Conservation (phyloP, 2,329 filamentous ascomycete genomes). For the Botrytis cinerea region DNA sequence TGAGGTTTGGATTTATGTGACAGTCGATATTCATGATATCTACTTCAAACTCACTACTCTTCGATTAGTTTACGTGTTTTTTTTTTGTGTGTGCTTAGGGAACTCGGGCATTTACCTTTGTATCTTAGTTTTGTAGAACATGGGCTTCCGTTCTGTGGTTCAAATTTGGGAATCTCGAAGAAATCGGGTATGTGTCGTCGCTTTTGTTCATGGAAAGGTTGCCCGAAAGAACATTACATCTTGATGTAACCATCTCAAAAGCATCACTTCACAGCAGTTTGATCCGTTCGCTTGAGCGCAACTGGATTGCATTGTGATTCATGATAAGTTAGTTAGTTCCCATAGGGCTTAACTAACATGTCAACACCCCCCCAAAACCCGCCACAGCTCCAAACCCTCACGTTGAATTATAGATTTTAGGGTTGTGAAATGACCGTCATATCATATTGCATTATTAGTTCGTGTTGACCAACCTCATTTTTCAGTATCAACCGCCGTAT, state of each 20-base stretch:
- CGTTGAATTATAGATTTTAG: neutral
- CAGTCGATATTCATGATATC: neutral
- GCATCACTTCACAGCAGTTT: neutral
- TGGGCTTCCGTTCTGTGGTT: neutral
- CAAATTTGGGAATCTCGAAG: neutral
- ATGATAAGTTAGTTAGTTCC: neutral
- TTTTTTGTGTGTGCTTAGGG: too few species aligned
- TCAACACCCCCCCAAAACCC: neutral
- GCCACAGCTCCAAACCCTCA: neutral
- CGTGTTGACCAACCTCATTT: rapidly evolving
- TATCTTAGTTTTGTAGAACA: neutral
- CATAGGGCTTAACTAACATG: neutral
- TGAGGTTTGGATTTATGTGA: neutral
- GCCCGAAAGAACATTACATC: neutral
- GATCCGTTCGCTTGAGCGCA: neutral
- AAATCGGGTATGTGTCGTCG: neutral
- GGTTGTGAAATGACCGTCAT: too few species aligned
- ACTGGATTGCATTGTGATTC: neutral
- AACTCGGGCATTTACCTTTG: too few species aligned
- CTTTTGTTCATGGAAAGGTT: neutral
- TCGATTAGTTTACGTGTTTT: neutral
- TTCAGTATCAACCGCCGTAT: rapidly evolving
- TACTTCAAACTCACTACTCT: neutral
- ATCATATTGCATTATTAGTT: neutral
- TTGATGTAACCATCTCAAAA: neutral